phyloP scores from a whole-genome alignment of 768 basidiomycete species.

The Phylloporus arenicola region DNA sequence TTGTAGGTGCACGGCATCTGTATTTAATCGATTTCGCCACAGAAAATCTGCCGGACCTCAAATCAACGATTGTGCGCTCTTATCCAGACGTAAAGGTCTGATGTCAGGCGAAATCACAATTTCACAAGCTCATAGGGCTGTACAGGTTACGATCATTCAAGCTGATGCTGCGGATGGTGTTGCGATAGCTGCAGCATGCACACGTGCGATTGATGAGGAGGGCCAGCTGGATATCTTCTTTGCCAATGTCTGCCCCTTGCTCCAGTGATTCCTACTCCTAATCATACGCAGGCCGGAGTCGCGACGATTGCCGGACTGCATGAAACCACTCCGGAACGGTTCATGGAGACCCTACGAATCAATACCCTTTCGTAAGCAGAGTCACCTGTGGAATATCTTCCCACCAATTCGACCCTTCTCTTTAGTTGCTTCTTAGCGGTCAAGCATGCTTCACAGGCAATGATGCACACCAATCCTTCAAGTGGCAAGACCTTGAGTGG shows the following conservation, averaged over 20 bases:
- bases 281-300: slow-evolving; percentile 56
- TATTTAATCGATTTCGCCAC: slow-evolving; percentile 71
- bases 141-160: slow-evolving; percentile 67
- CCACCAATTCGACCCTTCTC: background rate
- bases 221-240: slow-evolving; percentile 91
- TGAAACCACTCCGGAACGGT: slow-evolving; percentile 56
- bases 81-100: slow-evolving; percentile 78
- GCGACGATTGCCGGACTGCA: slow-evolving; percentile 40
- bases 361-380: slow-evolving; percentile 57
- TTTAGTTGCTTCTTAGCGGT: slow-evolving; percentile 82
- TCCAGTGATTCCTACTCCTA: slow-evolving; percentile 1
- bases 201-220: slow-evolving; percentile 71
- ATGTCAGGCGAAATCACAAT: background rate
- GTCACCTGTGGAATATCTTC: slow-evolving; percentile 1
- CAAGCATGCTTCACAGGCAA: slow-evolving; percentile 79
- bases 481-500: slow-evolving; percentile 63
- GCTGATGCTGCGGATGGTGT: slow-evolving; percentile 82
- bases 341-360: slow-evolving; percentile 72
- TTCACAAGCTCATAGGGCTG: slow-evolving; percentile 10
- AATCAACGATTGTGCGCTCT: slow-evolving; percentile 55
- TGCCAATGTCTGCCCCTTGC: slow-evolving; percentile 63
- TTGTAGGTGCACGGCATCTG: slow-evolving; percentile 65
- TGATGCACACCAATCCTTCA: slow-evolving; percentile 62
- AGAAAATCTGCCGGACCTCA: slow-evolving; percentile 64
- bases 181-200: slow-evolving; percentile 62